phyloP scores from a whole-genome alignment of 164 flowering plant species.

The Annona squamosa region DNA sequence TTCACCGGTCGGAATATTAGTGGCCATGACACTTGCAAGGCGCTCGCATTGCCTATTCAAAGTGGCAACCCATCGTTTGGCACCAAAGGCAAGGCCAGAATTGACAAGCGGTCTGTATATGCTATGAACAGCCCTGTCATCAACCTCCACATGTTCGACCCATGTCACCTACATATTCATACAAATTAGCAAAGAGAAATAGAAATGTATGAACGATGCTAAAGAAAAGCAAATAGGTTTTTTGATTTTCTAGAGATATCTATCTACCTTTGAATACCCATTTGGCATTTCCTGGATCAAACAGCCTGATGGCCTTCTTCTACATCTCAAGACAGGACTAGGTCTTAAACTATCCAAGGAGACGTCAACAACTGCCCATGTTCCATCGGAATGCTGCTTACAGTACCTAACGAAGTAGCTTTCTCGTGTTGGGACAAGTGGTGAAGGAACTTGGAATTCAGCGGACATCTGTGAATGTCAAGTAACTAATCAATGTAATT shows the following conservation, averaged over 20 bases:
- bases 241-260: conserved; percentile 29
- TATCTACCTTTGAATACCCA: conserved; percentile 80
- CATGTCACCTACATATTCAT: conserved; percentile 50
- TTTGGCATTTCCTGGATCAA: conserved; percentile 72
- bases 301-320: conserved; percentile 83
- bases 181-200: neutral
- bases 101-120: conserved; percentile 55
- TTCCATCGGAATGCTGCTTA: conserved; percentile 65
- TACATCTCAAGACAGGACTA: conserved; percentile 31
- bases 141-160: conserved; percentile 88
- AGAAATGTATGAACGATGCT: neutral
- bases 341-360: conserved; percentile 63
- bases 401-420: conserved; percentile 64
- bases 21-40: conserved; percentile 75
- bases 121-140: conserved; percentile 60
- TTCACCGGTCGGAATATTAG: conserved; percentile 48
- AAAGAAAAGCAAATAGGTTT: neutral
- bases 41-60: conserved; percentile 78
- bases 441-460: conserved; percentile 80
- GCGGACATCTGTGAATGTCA: conserved; percentile 10
- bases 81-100: conserved; percentile 74
- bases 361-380: conserved; percentile 87
- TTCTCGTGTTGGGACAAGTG: conserved; percentile 75
- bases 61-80: conserved; percentile 76
- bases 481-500: neutral